A percentile compares a stretch with the other conserved stretches of the same genome.
phyloP scores from a whole-genome alignment of 495 filamentous ascomycete species.

The Achaetomiella virescens region DNA sequence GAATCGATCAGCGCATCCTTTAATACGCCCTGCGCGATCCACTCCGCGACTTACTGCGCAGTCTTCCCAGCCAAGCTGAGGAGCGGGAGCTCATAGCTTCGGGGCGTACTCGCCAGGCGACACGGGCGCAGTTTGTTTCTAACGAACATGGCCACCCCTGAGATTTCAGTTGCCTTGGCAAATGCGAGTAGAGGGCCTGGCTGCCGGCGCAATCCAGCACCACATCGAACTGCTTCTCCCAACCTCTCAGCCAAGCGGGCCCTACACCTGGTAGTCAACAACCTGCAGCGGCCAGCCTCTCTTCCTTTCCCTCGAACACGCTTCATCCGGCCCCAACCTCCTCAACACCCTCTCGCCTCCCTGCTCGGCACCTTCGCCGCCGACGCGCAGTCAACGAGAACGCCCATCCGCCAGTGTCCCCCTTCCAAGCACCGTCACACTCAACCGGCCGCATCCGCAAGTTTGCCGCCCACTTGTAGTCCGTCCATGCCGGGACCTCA shows the following conservation, averaged over 20 bases:
- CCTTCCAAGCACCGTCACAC: conserved; percentile 19
- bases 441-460: conserved; percentile 30
- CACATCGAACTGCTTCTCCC: conserved; percentile 30
- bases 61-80: conserved; percentile 21
- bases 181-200: conserved; percentile 27
- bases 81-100: conserved; percentile 30
- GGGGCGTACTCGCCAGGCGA: conserved; percentile 34
- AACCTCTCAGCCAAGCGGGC: conserved; percentile 24
- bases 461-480: conserved; percentile 19
- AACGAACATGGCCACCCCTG: conserved; percentile 26
- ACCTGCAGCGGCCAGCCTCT: conserved; percentile 18
- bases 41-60: conserved; percentile 23
- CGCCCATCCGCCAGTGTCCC: conserved; percentile 37
- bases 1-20: conserved; percentile 32
- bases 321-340: conserved; percentile 34
- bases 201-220: conserved; percentile 37
- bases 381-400: conserved; percentile 19
- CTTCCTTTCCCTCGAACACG: neutral
- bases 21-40: conserved; percentile 27
- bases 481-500: neutral
- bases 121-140: conserved; percentile 29
- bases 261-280: conserved; percentile 34
- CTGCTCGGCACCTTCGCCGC: conserved; percentile 19
- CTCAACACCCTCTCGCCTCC: conserved; percentile 23
- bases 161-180: conserved; percentile 32